These are phyloP conservation scores for Talaromyces amestolkiae DNA, from an alignment of 2,329 filamentous ascomycete genomes.

Conservation along the genomic window DNA sequence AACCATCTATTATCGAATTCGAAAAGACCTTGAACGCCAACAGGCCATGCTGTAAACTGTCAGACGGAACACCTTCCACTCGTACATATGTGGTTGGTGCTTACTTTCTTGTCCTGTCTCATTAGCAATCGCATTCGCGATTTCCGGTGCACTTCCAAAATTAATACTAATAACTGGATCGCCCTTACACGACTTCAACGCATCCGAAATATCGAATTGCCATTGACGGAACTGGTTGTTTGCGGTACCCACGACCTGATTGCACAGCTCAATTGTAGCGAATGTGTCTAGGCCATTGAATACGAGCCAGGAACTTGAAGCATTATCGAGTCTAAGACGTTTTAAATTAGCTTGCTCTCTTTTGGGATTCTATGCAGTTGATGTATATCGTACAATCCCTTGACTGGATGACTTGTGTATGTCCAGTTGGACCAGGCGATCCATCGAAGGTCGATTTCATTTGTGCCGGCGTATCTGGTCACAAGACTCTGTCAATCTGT, in stretches of 20 bases:
- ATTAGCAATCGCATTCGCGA: constrained; percentile 53
- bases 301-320: constrained; percentile 52
- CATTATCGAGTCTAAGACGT: constrained; percentile 28
- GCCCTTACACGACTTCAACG: constrained; percentile 44
- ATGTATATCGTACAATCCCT: constrained; percentile 38
- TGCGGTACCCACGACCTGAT: constrained; percentile 53
- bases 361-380: neutral
- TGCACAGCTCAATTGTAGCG: constrained; percentile 56
- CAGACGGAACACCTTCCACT: neutral
- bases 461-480: constrained; percentile 52
- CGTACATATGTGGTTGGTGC: neutral
- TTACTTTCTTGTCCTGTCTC: constrained; percentile 49
- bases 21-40: constrained; percentile 47
- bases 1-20: constrained; percentile 56
- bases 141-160: constrained; percentile 57
- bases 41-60: constrained; percentile 47
- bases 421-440: constrained; percentile 61
- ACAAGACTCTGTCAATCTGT: neutral
- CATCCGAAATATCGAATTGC: constrained; percentile 55
- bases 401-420: constrained; percentile 52
- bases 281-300: constrained; percentile 65
- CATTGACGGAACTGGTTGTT: constrained; percentile 65
- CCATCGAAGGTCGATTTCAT: constrained; percentile 61
- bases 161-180: constrained; percentile 49
- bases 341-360: neutral